These are phyloP conservation scores for Fusarium tupiense DNA, from an alignment of 2,329 filamentous ascomycete genomes.

Conservation along the genomic window DNA sequence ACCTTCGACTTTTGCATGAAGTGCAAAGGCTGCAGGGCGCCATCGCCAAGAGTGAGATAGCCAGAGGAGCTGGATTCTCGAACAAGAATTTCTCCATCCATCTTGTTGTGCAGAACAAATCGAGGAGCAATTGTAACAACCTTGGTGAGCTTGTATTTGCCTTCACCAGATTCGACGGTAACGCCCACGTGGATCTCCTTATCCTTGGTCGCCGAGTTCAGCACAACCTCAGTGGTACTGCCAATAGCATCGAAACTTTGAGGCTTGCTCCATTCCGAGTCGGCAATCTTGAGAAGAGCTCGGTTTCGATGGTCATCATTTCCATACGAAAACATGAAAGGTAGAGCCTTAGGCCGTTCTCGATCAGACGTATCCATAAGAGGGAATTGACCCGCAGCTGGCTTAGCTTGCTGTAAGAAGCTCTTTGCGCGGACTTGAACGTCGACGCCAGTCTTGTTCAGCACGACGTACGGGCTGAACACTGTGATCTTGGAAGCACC, in stretches of 20 bases:
- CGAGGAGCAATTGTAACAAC: constrained; percentile 92
- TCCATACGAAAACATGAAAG: constrained; percentile 96
- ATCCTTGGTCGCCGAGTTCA: constrained; percentile 75
- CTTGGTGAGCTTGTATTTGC: constrained; percentile 98
- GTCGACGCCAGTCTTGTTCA: constrained; percentile 94
- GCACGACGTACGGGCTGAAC: constrained; percentile 91
- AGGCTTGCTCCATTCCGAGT: constrained; percentile 95
- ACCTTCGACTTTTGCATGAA: constrained; percentile 85
- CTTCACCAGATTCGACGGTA: constrained; percentile 87
- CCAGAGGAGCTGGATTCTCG: constrained; percentile 92
- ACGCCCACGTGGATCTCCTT: constrained; percentile 93
- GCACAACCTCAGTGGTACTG: constrained; percentile 86
- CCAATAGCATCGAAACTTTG: constrained; percentile 98
- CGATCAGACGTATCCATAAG: constrained; percentile 57
- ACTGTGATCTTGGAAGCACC: constrained; percentile 96
- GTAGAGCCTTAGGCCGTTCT: constrained; percentile 77
- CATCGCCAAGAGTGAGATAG: constrained; percentile 78
- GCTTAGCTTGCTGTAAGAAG: constrained; percentile 83
- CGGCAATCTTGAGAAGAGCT: constrained; percentile 84
- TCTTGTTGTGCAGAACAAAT: constrained; percentile 93
- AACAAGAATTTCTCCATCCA: constrained; percentile 87
- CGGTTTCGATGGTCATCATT: constrained; percentile 92
- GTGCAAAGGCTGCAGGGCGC: constrained; percentile 86
- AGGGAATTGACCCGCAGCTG: constrained; percentile 83
- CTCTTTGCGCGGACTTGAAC: constrained; percentile 90